Percentiles rank a stretch among this genome's conserved stretches.
phyloP scores from a whole-genome alignment of 306 rosid species.

The Fagus crenata region DNA sequence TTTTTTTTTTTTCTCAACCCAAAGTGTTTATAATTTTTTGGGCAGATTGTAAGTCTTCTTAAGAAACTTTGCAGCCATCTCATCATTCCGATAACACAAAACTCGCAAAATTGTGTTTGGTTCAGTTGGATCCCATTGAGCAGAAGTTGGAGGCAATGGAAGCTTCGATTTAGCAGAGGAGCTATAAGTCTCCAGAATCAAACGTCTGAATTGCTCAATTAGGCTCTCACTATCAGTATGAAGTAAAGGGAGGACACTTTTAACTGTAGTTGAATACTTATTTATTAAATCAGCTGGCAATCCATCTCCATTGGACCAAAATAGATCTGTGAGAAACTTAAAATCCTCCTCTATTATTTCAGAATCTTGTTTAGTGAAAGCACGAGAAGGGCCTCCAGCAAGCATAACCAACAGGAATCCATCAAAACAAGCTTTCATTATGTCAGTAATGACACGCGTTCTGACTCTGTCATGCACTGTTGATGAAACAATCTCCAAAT shows the following conservation, averaged over 20 bases:
- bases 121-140: slow-evolving; percentile 76
- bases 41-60: slow-evolving; percentile 87
- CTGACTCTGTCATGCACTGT: slow-evolving; percentile 85
- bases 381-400: slow-evolving; percentile 92
- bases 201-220: slow-evolving; percentile 60
- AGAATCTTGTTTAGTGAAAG: slow-evolving; percentile 65
- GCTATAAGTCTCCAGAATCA: slow-evolving; percentile 49
- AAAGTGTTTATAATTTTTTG: slow-evolving; percentile 56
- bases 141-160: slow-evolving; percentile 80
- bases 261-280: slow-evolving; percentile 55
- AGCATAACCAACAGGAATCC: slow-evolving; percentile 77
- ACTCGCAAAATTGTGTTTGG: slow-evolving; percentile 85
- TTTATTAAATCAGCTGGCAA: slow-evolving; percentile 73
- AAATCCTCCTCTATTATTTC: slow-evolving; percentile 75
- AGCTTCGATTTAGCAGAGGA: slow-evolving; percentile 66
- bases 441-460: slow-evolving; percentile 77
- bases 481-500: slow-evolving; percentile 77
- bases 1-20: background rate
- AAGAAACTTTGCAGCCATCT: slow-evolving; percentile 84
- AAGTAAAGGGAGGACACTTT: slow-evolving; percentile 57
- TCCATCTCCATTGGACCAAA: slow-evolving; percentile 98
- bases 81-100: slow-evolving; percentile 82
- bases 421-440: slow-evolving; percentile 87
- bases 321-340: slow-evolving; percentile 70
- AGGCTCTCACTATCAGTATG: slow-evolving; percentile 48